A percentile compares a stretch with the other conserved stretches of the same genome.
These are phyloP conservation scores for Nevesoporus exiguus DNA, from an alignment of 768 basidiomycete species.

Conservation along the genomic window DNA sequence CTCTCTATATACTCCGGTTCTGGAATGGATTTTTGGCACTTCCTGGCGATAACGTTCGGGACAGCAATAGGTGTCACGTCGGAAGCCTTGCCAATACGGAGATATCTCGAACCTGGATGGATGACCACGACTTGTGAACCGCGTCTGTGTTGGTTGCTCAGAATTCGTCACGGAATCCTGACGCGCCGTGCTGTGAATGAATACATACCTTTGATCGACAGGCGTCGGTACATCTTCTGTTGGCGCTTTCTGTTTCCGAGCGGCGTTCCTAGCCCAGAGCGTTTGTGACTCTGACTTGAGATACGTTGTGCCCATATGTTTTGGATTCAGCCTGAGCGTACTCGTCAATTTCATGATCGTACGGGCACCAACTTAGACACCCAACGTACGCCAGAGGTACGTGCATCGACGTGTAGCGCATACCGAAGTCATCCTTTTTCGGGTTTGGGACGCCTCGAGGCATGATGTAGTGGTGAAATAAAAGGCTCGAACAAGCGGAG, in stretches of 20 bases:
- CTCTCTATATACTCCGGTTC: slow-evolving; percentile 43
- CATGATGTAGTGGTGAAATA: slow-evolving; percentile 39
- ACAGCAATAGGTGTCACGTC: slow-evolving; percentile 70
- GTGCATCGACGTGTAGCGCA: slow-evolving; percentile 78
- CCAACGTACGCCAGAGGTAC: slow-evolving; percentile 67
- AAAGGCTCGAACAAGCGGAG: not conserved
- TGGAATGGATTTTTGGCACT: slow-evolving; percentile 45
- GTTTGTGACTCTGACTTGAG: slow-evolving; percentile 74
- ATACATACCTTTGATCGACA: slow-evolving; percentile 46
- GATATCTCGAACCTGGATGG: slow-evolving; percentile 71
- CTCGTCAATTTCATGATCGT: slow-evolving; percentile 10
- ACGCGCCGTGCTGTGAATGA: slow-evolving; percentile 4
- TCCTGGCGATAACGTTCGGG: slow-evolving; percentile 72
- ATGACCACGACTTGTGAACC: slow-evolving; percentile 78
- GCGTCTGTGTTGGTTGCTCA: slow-evolving; percentile 46
- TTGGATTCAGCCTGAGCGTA: slow-evolving; percentile 63
- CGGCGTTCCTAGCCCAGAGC: slow-evolving; percentile 67
- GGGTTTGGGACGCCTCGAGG: slow-evolving; percentile 81
- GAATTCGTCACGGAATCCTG: slow-evolving; percentile 24
- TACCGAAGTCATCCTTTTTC: slow-evolving; percentile 75
- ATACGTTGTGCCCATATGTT: slow-evolving; percentile 75
- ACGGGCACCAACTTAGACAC: not conserved
- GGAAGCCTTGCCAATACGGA: slow-evolving; percentile 73
- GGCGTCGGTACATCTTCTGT: slow-evolving; percentile 37
- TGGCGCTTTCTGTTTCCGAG: slow-evolving; percentile 46